phyloP scores from a whole-genome alignment of 2,329 filamentous ascomycete species.

The Phaeosphaeria sp. region DNA sequence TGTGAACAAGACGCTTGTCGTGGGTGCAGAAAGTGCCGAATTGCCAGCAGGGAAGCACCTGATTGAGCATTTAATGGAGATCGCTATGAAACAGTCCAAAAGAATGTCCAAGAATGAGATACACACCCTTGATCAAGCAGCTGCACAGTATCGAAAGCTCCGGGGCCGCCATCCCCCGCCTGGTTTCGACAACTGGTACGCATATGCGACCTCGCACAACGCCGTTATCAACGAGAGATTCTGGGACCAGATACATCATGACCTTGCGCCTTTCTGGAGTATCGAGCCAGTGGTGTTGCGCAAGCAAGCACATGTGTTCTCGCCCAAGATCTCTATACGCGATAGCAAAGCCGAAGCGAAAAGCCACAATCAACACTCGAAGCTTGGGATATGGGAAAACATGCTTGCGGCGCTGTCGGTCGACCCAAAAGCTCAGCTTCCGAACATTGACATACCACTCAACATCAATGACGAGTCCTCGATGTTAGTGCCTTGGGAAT shows the following conservation, averaged over 20 bases:
- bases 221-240: constrained; percentile 57
- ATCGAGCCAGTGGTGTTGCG: constrained; percentile 51
- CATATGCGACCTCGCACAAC: constrained; percentile 51
- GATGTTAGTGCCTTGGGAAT: constrained; percentile 56
- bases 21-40: not conserved
- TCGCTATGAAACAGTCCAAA: constrained; percentile 41
- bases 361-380: constrained; percentile 32
- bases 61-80: constrained; percentile 46
- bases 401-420: constrained; percentile 49
- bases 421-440: constrained; percentile 50
- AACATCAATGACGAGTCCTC: constrained; percentile 58
- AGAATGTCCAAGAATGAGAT: constrained; percentile 44
- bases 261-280: constrained; percentile 59
- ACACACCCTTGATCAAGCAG: constrained; percentile 48
- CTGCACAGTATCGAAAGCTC: constrained; percentile 51
- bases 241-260: constrained; percentile 60
- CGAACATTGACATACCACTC: constrained; percentile 56
- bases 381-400: constrained; percentile 50
- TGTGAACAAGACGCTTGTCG: not conserved
- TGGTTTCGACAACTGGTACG: constrained; percentile 57
- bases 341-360: constrained; percentile 45
- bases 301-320: constrained; percentile 46
- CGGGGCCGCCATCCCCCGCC: constrained; percentile 59
- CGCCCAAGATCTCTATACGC: constrained; percentile 50
- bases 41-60: constrained; percentile 36